Conservation (phyloP, 2,329 filamentous ascomycete genomes). For the Exophiala aquamarina region DNA sequence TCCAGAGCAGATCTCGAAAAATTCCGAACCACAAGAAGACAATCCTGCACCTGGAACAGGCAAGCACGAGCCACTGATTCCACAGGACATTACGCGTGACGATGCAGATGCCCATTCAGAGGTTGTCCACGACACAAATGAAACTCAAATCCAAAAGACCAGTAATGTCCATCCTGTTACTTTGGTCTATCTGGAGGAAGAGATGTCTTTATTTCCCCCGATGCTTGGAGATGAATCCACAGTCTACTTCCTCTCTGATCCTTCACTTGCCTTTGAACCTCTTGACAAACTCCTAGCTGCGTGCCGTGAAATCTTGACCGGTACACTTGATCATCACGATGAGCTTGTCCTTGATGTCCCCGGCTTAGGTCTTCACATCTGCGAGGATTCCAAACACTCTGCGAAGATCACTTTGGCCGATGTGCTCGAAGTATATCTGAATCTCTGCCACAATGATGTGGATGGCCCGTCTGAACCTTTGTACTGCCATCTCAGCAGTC, state of each 20-base stretch:
- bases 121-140: background rate
- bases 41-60: too few species aligned
- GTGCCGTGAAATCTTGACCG: conserved; percentile 53
- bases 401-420: conserved; percentile 54
- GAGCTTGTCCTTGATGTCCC: conserved; percentile 58
- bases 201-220: conserved; percentile 61
- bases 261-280: conserved; percentile 52
- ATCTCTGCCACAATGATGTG: conserved; percentile 60
- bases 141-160: background rate
- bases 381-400: conserved; percentile 54
- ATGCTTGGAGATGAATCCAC: conserved; percentile 50
- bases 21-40: too few species aligned
- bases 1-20: too few species aligned
- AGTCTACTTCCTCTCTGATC: conserved; percentile 58
- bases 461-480: conserved; percentile 53
- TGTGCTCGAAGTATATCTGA: conserved; percentile 60
- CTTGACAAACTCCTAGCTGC: conserved; percentile 57
- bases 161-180: conserved; percentile 46
- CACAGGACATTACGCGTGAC: background rate
- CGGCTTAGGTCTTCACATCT: conserved; percentile 55
- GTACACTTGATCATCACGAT: conserved; percentile 56
- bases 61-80: background rate
- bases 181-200: conserved; percentile 55
- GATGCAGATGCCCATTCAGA: conserved; percentile 5
- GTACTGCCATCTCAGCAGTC: conserved; percentile 57